Base-by-base conservation (phyloP, 1,284 basidiomycete species). In the Dichomitus squalens region DNA sequence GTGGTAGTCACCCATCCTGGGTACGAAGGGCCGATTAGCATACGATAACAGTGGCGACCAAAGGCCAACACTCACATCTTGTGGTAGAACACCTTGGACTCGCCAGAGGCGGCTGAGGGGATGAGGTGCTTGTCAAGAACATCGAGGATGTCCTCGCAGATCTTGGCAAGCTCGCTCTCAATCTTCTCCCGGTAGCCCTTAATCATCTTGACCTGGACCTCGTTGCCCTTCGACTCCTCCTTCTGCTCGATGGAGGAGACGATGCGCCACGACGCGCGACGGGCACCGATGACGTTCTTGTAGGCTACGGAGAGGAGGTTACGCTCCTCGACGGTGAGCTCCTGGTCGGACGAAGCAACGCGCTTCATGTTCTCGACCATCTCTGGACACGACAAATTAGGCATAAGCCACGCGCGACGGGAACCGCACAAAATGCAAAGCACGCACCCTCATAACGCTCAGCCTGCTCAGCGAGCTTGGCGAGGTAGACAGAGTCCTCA, bases 1-100 rank as follows among this genome's bases (percentile, higher is more conserved):
- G 87, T 99, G 96, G 83, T 99, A 99, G 80, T 99, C 97, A 77
- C 97, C 96, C 97, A 96, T 99, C 95, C 95, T 97, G 43, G 18
- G 11, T 6, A 12, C 18, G 29, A 33, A 20, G 34, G 36, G 16
- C 9, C 51, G 20, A 49, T 48, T 59, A 57, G 49, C 23, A 49
- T 7, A 23, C 2, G 12, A 38, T 48, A 34, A 23, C 11, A 23
- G 18, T 34, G 49, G 34, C 21, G 20, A 55, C 14, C 8, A 18
- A 3, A 23, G n/a, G 38, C 41, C 52, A 18, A 27, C 5, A 75
- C 92, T 65, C 71, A 96, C 96, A 99, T 98, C 92, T 99, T 99
- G 89, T 98, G 96, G 86, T 99, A 99, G 87, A 99, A 99, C 65
- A 99, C 96, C 86, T 98, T 98, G 66, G 93, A 96, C 82, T 99